Conservation (phyloP, 2,329 filamentous ascomycete genomes). For the Epichloe sp. region DNA sequence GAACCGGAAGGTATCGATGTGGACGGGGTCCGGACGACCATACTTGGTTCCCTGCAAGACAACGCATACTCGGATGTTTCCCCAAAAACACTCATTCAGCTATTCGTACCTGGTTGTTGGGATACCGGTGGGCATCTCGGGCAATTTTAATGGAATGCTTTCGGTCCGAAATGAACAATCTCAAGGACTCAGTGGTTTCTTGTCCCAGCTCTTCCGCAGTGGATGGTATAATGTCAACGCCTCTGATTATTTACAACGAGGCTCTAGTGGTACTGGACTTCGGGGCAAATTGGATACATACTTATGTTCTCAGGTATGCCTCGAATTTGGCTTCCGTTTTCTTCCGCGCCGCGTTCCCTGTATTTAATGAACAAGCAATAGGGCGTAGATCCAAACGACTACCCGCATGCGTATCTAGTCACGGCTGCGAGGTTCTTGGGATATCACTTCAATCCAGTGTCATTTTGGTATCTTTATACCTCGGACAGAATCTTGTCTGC, state of each 20-base stretch:
- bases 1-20: not conserved
- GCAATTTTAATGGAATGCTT: slow-evolving; percentile 40
- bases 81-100: slow-evolving; percentile 52
- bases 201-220: slow-evolving; percentile 2
- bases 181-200: not conserved
- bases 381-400: slow-evolving; percentile 44
- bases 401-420: slow-evolving; percentile 56
- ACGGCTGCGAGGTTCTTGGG: slow-evolving; percentile 57
- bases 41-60: slow-evolving; percentile 53
- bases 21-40: slow-evolving; percentile 17
- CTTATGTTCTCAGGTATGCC: slow-evolving; percentile 40
- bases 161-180: slow-evolving; percentile 26
- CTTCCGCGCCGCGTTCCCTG: slow-evolving; percentile 6
- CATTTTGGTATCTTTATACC: slow-evolving; percentile 69
- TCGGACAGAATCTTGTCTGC: slow-evolving; percentile 40
- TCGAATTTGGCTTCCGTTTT: not conserved
- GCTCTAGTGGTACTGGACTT: slow-evolving; percentile 36
- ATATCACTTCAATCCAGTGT: slow-evolving; percentile 63
- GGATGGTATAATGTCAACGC: slow-evolving; percentile 48
- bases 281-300: slow-evolving; percentile 49
- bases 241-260: slow-evolving; percentile 47
- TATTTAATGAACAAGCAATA: slow-evolving; percentile 19
- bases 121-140: slow-evolving; percentile 50
- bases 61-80: slow-evolving; percentile 53
- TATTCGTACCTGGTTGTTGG: slow-evolving; percentile 61